Percentiles rank a stretch among this genome's conserved stretches.
Conservation (phyloP, 352 stramenopile species). For the Pythium graminicola region DNA sequence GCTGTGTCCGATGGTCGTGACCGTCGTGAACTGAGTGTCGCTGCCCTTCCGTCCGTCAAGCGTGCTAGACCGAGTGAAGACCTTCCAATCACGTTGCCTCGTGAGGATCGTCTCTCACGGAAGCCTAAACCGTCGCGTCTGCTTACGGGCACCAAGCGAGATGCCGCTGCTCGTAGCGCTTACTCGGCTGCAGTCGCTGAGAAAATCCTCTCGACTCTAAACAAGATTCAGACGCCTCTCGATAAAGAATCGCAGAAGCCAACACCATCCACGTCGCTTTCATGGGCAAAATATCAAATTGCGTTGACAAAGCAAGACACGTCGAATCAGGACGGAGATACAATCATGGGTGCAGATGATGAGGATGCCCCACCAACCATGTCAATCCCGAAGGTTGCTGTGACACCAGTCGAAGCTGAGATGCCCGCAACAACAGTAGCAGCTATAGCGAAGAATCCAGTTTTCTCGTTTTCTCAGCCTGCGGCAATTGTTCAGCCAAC, state of each 20-base stretch:
- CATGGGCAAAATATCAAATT: slow-evolving; percentile 83
- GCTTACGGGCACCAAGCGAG: slow-evolving; percentile 60
- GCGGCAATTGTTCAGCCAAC: not conserved
- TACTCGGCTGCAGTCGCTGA: slow-evolving; percentile 73
- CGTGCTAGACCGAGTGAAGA: slow-evolving; percentile 35
- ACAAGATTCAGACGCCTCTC: slow-evolving; percentile 77
- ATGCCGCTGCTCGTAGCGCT: slow-evolving; percentile 45
- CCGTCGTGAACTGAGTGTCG: slow-evolving; percentile 19
- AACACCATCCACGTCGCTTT: slow-evolving; percentile 67
- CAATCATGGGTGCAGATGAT: slow-evolving; percentile 25
- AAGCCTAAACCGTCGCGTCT: slow-evolving; percentile 63
- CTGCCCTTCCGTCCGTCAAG: slow-evolving; percentile 35
- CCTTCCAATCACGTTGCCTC: slow-evolving; percentile 23
- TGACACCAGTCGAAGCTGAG: slow-evolving; percentile 9
- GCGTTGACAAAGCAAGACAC: slow-evolving; percentile 36
- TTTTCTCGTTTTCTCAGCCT: slow-evolving; percentile 15
- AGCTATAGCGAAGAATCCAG: not conserved
- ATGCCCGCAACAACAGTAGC: not conserved
- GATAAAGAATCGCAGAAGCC: slow-evolving; percentile 65
- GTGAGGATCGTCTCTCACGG: slow-evolving; percentile 46
- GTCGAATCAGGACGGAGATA: slow-evolving; percentile 18
- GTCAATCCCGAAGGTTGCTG: slow-evolving; percentile 35
- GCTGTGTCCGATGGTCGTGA: slow-evolving; percentile 5
- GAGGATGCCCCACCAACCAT: slow-evolving; percentile 43
- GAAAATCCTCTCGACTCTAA: slow-evolving; percentile 74